These are phyloP conservation scores for Mikania micrantha DNA, from an alignment of 129 eudicot genomes.

Conservation along the genomic window DNA sequence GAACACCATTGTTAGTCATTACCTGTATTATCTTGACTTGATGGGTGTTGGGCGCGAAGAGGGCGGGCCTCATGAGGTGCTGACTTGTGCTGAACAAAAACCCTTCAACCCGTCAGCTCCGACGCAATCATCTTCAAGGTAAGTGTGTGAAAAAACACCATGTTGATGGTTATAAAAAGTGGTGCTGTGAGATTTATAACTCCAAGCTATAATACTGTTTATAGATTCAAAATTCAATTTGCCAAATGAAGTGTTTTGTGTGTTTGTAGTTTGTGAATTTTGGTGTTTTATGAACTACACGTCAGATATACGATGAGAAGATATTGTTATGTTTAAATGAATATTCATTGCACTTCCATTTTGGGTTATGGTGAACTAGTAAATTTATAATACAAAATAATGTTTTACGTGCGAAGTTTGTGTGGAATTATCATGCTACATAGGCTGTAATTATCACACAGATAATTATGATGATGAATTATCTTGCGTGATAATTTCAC, in stretches of 20 bases:
- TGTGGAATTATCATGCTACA: too few relatives aligned
- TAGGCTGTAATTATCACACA: too few relatives aligned
- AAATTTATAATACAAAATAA: too few relatives aligned
- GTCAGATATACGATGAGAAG: conserved; percentile 1
- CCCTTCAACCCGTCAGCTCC: conserved; percentile 30
- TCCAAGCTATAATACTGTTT: conserved; percentile 17
- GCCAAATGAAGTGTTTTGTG: conserved; percentile 11
- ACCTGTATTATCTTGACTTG: conserved; percentile 74
- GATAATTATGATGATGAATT: too few relatives aligned
- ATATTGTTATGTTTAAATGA: neutral
- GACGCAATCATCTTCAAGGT: conserved; percentile 26
- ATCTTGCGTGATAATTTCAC: too few relatives aligned
- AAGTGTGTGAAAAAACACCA: conserved; percentile 1
- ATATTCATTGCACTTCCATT: neutral
- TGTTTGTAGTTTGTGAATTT: conserved; percentile 29
- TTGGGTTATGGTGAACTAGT: neutral
- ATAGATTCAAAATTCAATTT: conserved; percentile 10
- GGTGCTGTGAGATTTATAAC: conserved; percentile 19
- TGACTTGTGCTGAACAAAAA: conserved; percentile 36
- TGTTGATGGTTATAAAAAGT: conserved; percentile 6
- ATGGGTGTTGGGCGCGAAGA: conserved; percentile 85
- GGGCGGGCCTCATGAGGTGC: conserved; percentile 68
- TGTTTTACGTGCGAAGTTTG: too few relatives aligned
- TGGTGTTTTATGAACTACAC: conserved; percentile 25
- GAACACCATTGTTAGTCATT: conserved; percentile 69